Base-by-base conservation (phyloP, 495 filamentous ascomycete species). In the Trichoderma virens region DNA sequence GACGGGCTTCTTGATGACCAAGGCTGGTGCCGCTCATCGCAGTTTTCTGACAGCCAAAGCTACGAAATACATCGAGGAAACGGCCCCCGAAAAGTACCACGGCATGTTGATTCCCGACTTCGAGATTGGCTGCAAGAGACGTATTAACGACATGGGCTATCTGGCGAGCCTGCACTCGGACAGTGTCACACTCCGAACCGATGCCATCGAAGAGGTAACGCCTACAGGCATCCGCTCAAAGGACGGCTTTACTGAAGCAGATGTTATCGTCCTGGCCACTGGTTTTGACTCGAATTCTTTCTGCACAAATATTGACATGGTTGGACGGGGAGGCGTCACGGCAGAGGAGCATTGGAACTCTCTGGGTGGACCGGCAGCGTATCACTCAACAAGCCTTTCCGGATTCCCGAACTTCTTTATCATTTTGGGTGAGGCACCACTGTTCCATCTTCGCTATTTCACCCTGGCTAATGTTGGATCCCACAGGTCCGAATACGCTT, bases 401-500 rank as follows among this genome's bases (percentile, higher is more conserved):
- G 71, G 72, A n/a, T 80, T 78, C 62, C 78, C 78, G 9, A 81
- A 81, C 63, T 73, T 81, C 60, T 77, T 73, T 4, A 54, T 80
- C 32, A 32, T 78, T 0, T 65, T 67, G 27, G 74, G 69, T 70
- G 41, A 56, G 67, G 25, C 67, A 5, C 20, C 5, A 2, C 7
- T 23, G 8, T 41, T 27, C 25, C 25, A 28, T 30, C 51, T 28
- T 27, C 28, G 11, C 25, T 30, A 13, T 7, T 20, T 3, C 14
- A 18, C 41, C n/a, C 5, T 2, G 41, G n/a, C n/a, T n/a, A 47
- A 47, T 23, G 18, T 47, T n/a, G 3, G 5, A 3, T 41, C 18
- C 3, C 11, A n/a, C 67, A 70, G 78, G 78, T 0, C 78, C 78
- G 11, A 80, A 80, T 65, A 71, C 75, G 1, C 70, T 69, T n/a